A percentile compares a stretch with the other conserved stretches of the same genome.
Evolutionary conservation across 495 filamentous ascomycete genomes (phyloP).

Genomic region (Penicillium angulare): DNA sequence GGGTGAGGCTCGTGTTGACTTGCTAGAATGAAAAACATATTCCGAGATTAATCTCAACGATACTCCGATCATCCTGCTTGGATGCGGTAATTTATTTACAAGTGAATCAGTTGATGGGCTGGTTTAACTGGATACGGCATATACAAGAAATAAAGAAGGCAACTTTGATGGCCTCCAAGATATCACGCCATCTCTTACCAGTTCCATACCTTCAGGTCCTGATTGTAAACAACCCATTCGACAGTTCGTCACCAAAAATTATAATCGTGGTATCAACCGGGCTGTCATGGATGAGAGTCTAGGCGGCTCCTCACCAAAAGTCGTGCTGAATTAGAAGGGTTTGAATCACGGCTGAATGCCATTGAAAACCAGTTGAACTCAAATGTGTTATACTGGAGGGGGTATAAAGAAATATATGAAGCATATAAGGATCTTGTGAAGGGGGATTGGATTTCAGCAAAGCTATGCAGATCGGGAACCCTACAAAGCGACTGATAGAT

Average conservation of each 20-base stretch:
- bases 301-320: slow-evolving; percentile 13
- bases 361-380: slow-evolving; percentile 2
- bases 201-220: slow-evolving; percentile 6
- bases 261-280: slow-evolving; percentile 17
- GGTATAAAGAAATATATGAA: not conserved
- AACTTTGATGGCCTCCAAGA: slow-evolving; percentile 14
- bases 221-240: slow-evolving; percentile 16
- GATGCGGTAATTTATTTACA: too few relatives aligned
- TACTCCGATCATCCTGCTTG: too few relatives aligned
- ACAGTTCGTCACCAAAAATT: slow-evolving; percentile 15
- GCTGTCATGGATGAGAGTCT: slow-evolving; percentile 13
- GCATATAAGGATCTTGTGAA: not conserved
- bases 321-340: not conserved
- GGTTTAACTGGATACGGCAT: slow-evolving; percentile 11
- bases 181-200: slow-evolving; percentile 13
- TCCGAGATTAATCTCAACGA: too few relatives aligned
- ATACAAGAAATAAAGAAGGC: slow-evolving; percentile 11
- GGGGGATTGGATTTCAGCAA: slow-evolving; percentile 1
- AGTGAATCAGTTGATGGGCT: slow-evolving; percentile 16
- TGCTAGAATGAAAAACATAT: too few relatives aligned
- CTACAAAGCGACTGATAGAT: slow-evolving; percentile 12
- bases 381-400: not conserved
- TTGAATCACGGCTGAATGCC: slow-evolving; percentile 8
- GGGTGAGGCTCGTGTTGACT: too few relatives aligned
- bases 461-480: slow-evolving; percentile 6